These are phyloP conservation scores for Vararia minispora DNA, from an alignment of 768 basidiomycete genomes.

Conservation along the genomic window DNA sequence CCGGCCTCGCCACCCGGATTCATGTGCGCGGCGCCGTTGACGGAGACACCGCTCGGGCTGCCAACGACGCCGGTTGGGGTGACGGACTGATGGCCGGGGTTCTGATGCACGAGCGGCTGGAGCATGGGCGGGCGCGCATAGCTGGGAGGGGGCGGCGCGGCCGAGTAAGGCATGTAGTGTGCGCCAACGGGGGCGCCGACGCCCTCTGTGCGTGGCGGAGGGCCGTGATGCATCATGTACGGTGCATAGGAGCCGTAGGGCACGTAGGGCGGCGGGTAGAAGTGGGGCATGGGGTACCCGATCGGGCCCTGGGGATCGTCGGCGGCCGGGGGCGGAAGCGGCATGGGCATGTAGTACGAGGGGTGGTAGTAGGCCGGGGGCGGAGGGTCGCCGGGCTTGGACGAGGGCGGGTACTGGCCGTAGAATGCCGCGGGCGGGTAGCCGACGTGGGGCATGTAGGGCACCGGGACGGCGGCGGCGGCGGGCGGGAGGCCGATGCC, in stretches of 20 bases:
- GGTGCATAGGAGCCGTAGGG: constrained; percentile 35
- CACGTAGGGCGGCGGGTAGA: constrained; percentile 37
- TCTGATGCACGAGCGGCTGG: too few relatives aligned
- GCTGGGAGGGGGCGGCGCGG: neutral
- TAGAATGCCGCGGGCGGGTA: constrained; percentile 48
- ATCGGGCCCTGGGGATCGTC: constrained; percentile 26
- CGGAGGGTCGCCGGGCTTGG: constrained; percentile 44
- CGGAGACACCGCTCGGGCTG: constrained; percentile 12
- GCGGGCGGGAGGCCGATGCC: constrained; percentile 31
- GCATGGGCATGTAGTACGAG: constrained; percentile 32
- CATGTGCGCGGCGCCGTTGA: constrained; percentile 10
- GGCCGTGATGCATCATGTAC: constrained; percentile 34
- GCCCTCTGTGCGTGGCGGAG: constrained; percentile 29
- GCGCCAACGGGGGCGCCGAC: constrained; percentile 13
- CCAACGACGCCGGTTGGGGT: too few relatives aligned
- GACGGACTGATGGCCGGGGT: too few relatives aligned
- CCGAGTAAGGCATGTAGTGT: neutral
- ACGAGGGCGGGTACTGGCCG: constrained; percentile 39
- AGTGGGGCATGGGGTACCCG: constrained; percentile 29
- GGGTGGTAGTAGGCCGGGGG: constrained; percentile 40
- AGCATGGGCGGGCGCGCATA: too few relatives aligned
- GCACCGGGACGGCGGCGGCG: constrained; percentile 36
- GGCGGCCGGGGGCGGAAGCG: constrained; percentile 29
- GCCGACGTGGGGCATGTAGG: constrained; percentile 40
- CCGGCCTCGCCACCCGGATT: constrained; percentile 2